Conservation (phyloP, 2,329 filamentous ascomycete species). For the Dendrostoma leiphaemia region DNA sequence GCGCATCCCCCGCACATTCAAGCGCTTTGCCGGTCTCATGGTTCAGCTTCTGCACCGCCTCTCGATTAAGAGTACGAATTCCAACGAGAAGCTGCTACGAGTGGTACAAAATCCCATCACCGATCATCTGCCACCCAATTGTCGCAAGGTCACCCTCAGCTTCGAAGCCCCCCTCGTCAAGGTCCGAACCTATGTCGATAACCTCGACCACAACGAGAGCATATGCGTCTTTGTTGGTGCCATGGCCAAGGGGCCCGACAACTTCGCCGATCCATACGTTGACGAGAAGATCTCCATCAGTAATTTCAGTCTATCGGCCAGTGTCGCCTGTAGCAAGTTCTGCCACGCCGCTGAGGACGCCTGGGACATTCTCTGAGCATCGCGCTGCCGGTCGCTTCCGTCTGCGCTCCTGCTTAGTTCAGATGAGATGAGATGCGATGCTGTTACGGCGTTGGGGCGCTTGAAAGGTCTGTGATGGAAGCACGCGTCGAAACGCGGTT, state of each 20-base stretch:
- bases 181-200: conserved; percentile 84
- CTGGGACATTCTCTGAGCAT: conserved; percentile 77
- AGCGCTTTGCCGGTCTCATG: conserved; percentile 98
- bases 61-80: conserved; percentile 93
- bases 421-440: neutral
- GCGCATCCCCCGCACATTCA: conserved; percentile 96
- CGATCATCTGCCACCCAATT: conserved; percentile 93
- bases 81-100: conserved; percentile 93
- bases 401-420: too few relatives aligned
- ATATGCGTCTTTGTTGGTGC: conserved; percentile 97
- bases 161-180: conserved; percentile 88
- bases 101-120: conserved; percentile 98
- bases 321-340: conserved; percentile 99
- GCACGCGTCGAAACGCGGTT: neutral
- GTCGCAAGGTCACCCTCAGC: conserved; percentile 94
- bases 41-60: conserved; percentile 94
- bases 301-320: conserved; percentile 95
- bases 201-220: conserved; percentile 78
- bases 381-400: neutral
- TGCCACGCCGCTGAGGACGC: conserved; percentile 96
- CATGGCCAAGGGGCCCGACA: conserved; percentile 96
- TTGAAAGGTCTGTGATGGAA: neutral
- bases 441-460: neutral
- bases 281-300: conserved; percentile 98
- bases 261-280: conserved; percentile 90